Base-by-base conservation (phyloP, 1,139 yeast species). In the Geotrichum reessii region DNA sequence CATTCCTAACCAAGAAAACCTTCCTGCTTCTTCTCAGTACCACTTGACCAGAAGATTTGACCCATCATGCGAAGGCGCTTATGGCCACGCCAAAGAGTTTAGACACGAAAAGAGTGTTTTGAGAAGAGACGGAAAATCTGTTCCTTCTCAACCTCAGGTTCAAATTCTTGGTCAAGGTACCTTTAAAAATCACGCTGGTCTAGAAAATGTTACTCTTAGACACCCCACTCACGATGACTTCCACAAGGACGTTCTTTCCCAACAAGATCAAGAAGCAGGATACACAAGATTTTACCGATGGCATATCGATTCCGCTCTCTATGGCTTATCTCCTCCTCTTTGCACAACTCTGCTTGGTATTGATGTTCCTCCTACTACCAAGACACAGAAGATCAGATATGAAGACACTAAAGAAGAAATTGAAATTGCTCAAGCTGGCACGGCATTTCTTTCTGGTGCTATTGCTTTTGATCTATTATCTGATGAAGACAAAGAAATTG, bases 281-380 rank as follows among this genome's bases (percentile, higher is more conserved):
- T 80, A 80, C 71, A 89, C 96, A 1, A 79, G 95, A 65, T 89
- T 85, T 71, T 89, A 88, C 80, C 82, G 96, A 74, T 89, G 96
- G 96, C 96, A 89, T 74, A 87, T 89, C 65, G 96, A 89, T 73
- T 86, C 93, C 52, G 96, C 96, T 5, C 79, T 89, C 55, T 89
- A 89, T 67, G 96, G 83, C 42, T 78, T 88, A 66, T 83, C 92
- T 8, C 96, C 96, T 31, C 96, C 96, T 37, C 80, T 86, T 65
- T 88, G 86, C 53, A 89, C 96, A 2, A 88, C 96, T 1, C 78
- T 89, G 62, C 78, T 89, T 59, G 96, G 96, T 6, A 83, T 89
- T 64, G 81, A 84, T 67, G 93, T 87, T n/a, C 96, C 96, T 5
- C 64, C 64, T 22, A 57, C 67, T 5, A 54, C 65, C 56, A 76